phyloP scores from a whole-genome alignment of 2,329 filamentous ascomycete species.

The Colletotrichum musicola region DNA sequence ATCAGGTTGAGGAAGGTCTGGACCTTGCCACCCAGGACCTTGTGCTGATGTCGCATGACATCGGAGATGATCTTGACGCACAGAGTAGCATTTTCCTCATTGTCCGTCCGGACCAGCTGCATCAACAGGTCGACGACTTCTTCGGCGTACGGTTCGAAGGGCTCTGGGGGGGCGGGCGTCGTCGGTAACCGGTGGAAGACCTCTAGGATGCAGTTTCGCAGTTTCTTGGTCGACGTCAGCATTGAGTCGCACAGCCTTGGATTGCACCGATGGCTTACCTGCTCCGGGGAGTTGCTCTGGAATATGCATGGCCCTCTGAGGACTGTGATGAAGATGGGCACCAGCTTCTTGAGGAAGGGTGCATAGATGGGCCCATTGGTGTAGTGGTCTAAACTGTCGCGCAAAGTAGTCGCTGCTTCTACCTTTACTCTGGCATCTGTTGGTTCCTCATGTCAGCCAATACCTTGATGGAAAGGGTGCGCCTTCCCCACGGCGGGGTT shows the following conservation, averaged over 20 bases:
- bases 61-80: slow-evolving; percentile 99
- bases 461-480: slow-evolving; percentile 9
- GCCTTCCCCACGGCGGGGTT: slow-evolving; percentile 24
- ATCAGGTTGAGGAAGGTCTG: slow-evolving; percentile 93
- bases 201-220: slow-evolving; percentile 93
- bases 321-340: slow-evolving; percentile 90
- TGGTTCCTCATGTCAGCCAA: slow-evolving; percentile 36
- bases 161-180: slow-evolving; percentile 78
- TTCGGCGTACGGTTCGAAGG: slow-evolving; percentile 87
- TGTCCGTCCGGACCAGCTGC: slow-evolving; percentile 88
- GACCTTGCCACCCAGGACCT: slow-evolving; percentile 81
- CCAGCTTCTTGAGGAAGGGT: slow-evolving; percentile 85
- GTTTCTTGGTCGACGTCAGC: slow-evolving; percentile 68
- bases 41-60: slow-evolving; percentile 91
- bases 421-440: slow-evolving; percentile 85
- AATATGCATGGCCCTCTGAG: slow-evolving; percentile 90
- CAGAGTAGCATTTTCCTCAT: slow-evolving; percentile 98
- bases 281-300: slow-evolving; percentile 88
- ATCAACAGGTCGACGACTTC: slow-evolving; percentile 93
- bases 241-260: not conserved
- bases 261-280: slow-evolving; percentile 66
- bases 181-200: slow-evolving; percentile 89
- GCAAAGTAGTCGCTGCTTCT: slow-evolving; percentile 85
- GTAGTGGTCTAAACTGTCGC: slow-evolving; percentile 93
- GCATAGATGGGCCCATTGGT: slow-evolving; percentile 82